Evolutionary conservation across 352 stramenopile species (phyloP).

Genomic region (Peronospora destructor): DNA sequence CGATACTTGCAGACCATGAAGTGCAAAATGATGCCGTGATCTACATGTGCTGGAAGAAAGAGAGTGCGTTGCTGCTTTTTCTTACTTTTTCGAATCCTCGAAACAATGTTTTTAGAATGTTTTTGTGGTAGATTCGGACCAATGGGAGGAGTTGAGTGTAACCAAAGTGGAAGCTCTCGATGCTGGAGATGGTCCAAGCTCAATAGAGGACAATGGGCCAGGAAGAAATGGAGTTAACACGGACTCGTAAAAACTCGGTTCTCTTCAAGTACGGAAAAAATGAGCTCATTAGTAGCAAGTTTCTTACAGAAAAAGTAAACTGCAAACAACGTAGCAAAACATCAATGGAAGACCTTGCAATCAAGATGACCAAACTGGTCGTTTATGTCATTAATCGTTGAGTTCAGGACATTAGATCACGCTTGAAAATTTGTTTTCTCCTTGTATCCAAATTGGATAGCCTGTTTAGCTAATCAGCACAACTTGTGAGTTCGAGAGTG

Average conservation of each 20-base stretch:
- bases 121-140: conserved; percentile 52
- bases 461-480: conserved; percentile 88
- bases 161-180: conserved; percentile 49
- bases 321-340: too few relatives aligned
- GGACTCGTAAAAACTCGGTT: conserved; percentile 10
- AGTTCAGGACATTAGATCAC: not conserved
- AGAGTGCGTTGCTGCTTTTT: conserved; percentile 39
- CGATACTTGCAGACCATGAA: conserved; percentile 76
- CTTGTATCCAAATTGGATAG: conserved; percentile 90
- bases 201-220: conserved; percentile 6
- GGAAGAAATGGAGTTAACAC: conserved; percentile 12
- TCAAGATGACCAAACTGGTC: too few relatives aligned
- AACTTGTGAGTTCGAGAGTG: conserved; percentile 60
- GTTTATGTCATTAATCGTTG: too few relatives aligned
- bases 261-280: not conserved
- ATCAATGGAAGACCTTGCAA: too few relatives aligned
- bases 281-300: conserved; percentile 1
- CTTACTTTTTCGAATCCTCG: not conserved
- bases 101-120: not conserved
- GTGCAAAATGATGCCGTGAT: conserved; percentile 84
- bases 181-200: conserved; percentile 11
- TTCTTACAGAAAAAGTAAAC: not conserved
- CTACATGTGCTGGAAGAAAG: conserved; percentile 87
- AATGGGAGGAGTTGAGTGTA: conserved; percentile 76
- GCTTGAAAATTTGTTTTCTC: conserved; percentile 33